Conservation (phyloP, 2,329 filamentous ascomycete species). For the Alternaria brassicae region DNA sequence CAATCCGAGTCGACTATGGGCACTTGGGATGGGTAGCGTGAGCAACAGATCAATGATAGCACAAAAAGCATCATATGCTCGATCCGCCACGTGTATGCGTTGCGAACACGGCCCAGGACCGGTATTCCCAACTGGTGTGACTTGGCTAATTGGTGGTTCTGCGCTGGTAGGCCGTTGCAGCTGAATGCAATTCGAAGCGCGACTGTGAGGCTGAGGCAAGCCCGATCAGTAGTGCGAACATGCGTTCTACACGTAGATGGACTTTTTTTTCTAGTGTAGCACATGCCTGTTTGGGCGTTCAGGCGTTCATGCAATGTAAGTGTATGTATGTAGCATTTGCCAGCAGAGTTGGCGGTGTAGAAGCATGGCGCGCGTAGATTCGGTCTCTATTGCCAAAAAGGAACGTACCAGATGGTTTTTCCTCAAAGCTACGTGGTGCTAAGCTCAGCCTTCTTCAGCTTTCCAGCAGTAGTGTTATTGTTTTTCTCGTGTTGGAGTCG, state of each 20-base stretch:
- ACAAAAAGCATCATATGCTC: constrained; percentile 3
- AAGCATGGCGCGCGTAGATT: background rate
- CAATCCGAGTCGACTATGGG: background rate
- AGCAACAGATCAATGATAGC: background rate
- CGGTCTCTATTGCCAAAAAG: background rate
- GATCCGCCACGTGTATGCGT: background rate
- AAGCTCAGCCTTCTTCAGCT: constrained; percentile 1
- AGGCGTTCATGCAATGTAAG: background rate
- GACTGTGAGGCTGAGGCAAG: background rate
- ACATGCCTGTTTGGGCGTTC: background rate
- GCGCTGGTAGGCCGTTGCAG: background rate
- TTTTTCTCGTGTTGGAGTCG: background rate
- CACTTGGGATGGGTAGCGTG: background rate
- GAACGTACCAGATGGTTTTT: background rate
- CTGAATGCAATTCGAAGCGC: background rate
- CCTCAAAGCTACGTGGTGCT: background rate
- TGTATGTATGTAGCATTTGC: background rate
- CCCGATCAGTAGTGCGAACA: constrained; percentile 2
- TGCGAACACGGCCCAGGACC: background rate
- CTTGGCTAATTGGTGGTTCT: background rate
- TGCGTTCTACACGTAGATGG: background rate
- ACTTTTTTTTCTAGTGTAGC: background rate
- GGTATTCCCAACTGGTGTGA: background rate
- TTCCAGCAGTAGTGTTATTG: background rate
- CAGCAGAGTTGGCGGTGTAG: background rate